These are phyloP conservation scores for Cotoneaster glaucophyllus DNA, from an alignment of 306 rosid genomes.

Conservation along the genomic window DNA sequence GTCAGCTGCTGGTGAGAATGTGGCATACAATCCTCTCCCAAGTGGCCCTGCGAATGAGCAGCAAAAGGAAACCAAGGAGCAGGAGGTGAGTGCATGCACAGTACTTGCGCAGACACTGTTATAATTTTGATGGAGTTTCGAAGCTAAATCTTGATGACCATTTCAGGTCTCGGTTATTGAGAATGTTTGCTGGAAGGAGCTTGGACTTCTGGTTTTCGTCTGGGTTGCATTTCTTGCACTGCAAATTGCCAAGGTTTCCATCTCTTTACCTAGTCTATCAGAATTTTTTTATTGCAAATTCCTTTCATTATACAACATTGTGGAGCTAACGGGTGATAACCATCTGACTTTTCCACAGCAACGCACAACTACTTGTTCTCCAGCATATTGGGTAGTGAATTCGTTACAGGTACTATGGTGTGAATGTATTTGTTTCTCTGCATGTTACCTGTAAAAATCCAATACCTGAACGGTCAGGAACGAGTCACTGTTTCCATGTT, in stretches of 20 bases:
- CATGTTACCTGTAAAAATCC: background rate
- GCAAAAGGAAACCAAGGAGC: conserved; percentile 25
- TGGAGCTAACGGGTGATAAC: background rate
- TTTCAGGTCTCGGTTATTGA: conserved; percentile 58
- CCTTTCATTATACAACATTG: background rate
- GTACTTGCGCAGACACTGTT: background rate
- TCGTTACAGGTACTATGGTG: conserved; percentile 62
- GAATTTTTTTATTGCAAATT: background rate
- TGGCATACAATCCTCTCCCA: conserved; percentile 73
- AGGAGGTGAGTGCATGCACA: conserved; percentile 21
- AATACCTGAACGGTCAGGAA: background rate
- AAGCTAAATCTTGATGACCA: conserved; percentile 23
- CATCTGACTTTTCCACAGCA: conserved; percentile 34
- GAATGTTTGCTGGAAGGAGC: conserved; percentile 80
- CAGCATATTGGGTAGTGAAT: conserved; percentile 66
- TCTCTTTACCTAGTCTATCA: background rate
- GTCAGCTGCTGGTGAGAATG: conserved; percentile 51
- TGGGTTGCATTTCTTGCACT: conserved; percentile 78
- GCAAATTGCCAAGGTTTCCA: conserved; percentile 69
- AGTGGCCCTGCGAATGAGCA: conserved; percentile 38
- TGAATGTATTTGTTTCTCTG: background rate
- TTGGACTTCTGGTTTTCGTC: conserved; percentile 79
- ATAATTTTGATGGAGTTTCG: background rate
- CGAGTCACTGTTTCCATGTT: conserved; percentile 2
- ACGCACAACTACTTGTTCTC: conserved; percentile 53